Evolutionary conservation across 2,329 filamentous ascomycete genomes (phyloP).

Genomic region (Cytospora schulzeri): DNA sequence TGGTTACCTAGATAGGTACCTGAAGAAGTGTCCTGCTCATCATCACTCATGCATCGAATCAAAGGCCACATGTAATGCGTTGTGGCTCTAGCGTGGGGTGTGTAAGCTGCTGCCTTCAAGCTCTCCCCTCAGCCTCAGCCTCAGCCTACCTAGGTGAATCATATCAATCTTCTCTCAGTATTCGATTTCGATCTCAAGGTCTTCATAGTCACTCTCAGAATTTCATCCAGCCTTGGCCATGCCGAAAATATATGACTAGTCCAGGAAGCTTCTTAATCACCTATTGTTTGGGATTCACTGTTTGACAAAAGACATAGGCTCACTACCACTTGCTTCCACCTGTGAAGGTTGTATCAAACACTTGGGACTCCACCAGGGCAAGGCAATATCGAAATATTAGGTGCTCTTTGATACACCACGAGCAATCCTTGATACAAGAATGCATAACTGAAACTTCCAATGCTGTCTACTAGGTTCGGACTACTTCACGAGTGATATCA

Average conservation of each 20-base stretch:
- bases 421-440: background rate
- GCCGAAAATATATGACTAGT: background rate
- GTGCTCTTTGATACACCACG: background rate
- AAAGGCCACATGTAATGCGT: background rate
- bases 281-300: background rate
- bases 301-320: background rate
- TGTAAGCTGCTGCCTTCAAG: constrained; percentile 14
- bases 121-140: background rate
- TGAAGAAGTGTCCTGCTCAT: constrained; percentile 1
- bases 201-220: background rate
- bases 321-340: too few relatives aligned
- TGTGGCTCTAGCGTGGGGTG: constrained; percentile 1
- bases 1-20: background rate
- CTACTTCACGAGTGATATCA: background rate
- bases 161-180: background rate
- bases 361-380: background rate
- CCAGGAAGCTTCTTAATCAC: background rate
- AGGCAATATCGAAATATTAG: background rate
- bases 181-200: background rate
- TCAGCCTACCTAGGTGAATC: background rate
- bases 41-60: background rate
- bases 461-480: background rate
- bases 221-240: background rate
- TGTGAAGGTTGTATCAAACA: background rate
- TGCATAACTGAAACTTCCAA: background rate